Percentiles rank a stretch among this genome's conserved stretches.
Evolutionary conservation across 2,329 filamentous ascomycete genomes (phyloP).

Genomic region (Fusarium piperis): DNA sequence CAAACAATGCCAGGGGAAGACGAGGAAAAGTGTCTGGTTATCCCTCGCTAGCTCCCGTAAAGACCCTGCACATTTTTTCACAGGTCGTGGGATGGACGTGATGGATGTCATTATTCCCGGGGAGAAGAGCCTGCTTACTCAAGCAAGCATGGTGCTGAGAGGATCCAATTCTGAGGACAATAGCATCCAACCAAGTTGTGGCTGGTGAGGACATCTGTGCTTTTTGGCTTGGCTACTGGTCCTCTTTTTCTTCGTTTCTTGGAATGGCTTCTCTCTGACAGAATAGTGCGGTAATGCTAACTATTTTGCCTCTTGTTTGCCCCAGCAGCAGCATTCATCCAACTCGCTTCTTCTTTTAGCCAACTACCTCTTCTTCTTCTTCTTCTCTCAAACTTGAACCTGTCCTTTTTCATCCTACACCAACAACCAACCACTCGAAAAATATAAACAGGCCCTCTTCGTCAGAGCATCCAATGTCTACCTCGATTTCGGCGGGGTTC

Average conservation of each 20-base stretch:
- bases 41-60: constrained; percentile 13
- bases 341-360: constrained; percentile 5
- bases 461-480: constrained; percentile 9
- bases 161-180: background rate
- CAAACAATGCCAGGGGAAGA: constrained; percentile 5
- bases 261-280: constrained; percentile 18
- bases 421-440: background rate
- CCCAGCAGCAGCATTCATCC: constrained; percentile 12
- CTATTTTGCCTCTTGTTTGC: constrained; percentile 9
- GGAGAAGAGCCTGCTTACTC: background rate
- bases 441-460: background rate
- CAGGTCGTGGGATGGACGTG: background rate
- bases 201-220: constrained; percentile 27
- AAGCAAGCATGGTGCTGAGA: background rate
- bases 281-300: constrained; percentile 8
- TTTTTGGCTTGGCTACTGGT: background rate
- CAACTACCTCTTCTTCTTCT: background rate
- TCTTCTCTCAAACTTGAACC: background rate
- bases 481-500: constrained; percentile 24
- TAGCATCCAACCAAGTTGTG: constrained; percentile 10
- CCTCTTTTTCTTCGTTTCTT: background rate
- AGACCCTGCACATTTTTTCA: constrained; percentile 17
- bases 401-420: background rate
- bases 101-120: constrained; percentile 9
- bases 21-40: background rate